These are phyloP conservation scores for Ophiostoma sp. DNA, from an alignment of 2,329 filamentous ascomycete genomes.

Conservation along the genomic window DNA sequence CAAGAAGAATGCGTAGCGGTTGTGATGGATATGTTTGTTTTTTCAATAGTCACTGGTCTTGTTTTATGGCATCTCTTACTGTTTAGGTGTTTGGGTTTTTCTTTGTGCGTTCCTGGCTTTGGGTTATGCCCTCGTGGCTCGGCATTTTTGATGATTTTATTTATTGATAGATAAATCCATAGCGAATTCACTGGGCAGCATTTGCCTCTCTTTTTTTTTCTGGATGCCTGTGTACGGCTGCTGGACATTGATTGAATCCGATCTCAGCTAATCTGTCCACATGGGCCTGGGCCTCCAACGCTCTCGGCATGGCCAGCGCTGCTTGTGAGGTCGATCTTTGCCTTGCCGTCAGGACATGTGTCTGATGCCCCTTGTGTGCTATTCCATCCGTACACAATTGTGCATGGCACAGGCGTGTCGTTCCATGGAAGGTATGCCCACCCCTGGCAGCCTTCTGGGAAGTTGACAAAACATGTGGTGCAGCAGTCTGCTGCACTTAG, in stretches of 20 bases:
- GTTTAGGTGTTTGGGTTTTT: not conserved
- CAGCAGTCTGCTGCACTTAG: slow-evolving; percentile 20
- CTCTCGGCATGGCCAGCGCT: slow-evolving; percentile 16
- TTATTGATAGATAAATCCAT: not conserved
- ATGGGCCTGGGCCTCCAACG: slow-evolving; percentile 23
- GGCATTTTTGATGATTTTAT: not conserved
- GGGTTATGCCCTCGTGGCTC: not conserved
- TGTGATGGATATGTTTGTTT: slow-evolving; percentile 28
- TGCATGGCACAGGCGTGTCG: slow-evolving; percentile 25
- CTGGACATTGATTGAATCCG: not conserved
- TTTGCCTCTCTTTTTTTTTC: not conserved
- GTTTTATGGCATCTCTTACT: not conserved
- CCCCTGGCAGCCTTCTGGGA: slow-evolving; percentile 23
- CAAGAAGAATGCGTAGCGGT: slow-evolving; percentile 35
- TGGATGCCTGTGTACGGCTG: not conserved
- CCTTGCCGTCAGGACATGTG: slow-evolving; percentile 22
- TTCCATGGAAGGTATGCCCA: slow-evolving; percentile 26
- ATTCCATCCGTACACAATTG: slow-evolving; percentile 25
- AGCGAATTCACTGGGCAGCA: not conserved
- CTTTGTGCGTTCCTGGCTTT: not conserved
- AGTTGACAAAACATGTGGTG: slow-evolving; percentile 19
- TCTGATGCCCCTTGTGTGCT: slow-evolving; percentile 9
- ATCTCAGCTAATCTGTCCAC: slow-evolving; percentile 10
- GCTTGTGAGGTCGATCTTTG: slow-evolving; percentile 19
- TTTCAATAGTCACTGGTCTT: not conserved